Conservation (phyloP, 305 asterid species). For the Salvia sclarea region DNA sequence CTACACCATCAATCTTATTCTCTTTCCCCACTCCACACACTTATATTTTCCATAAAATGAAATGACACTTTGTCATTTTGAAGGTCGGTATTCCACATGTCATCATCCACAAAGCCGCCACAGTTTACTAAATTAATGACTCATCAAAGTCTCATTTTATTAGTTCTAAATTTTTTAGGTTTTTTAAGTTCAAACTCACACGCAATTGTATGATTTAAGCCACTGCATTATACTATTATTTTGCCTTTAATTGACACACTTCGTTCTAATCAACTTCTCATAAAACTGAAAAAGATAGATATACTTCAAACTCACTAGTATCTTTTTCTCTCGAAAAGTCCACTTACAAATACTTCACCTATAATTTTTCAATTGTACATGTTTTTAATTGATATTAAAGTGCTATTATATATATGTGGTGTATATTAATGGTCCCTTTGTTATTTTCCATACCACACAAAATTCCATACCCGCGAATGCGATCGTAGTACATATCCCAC, state of each 20-base stretch:
- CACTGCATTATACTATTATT: neutral
- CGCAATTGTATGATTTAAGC: neutral
- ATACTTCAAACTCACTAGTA: neutral
- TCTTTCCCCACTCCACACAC: neutral
- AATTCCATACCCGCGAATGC: neutral
- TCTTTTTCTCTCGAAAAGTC: neutral
- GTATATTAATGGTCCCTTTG: no score
- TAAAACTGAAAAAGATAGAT: neutral
- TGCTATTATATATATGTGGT: neutral
- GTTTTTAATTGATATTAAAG: neutral
- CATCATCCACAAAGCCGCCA: neutral
- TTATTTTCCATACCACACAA: neutral
- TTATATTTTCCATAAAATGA: neutral
- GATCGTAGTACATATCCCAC: neutral
- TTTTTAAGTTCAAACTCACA: neutral
- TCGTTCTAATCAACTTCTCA: neutral
- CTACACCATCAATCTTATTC: neutral
- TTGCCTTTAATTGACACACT: neutral
- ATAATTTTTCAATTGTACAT: neutral
- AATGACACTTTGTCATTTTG: slow-evolving; percentile 5
- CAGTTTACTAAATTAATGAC: neutral
- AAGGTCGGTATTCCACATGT: neutral
- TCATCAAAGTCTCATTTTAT: neutral
- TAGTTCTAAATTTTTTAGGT: neutral
- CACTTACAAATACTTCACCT: no score